Evolutionary conservation across 805 yeast genomes (phyloP), one percentile per base, ranked within the genome.

Genomic region (Wickerhamomyces ciferrii): DNA sequence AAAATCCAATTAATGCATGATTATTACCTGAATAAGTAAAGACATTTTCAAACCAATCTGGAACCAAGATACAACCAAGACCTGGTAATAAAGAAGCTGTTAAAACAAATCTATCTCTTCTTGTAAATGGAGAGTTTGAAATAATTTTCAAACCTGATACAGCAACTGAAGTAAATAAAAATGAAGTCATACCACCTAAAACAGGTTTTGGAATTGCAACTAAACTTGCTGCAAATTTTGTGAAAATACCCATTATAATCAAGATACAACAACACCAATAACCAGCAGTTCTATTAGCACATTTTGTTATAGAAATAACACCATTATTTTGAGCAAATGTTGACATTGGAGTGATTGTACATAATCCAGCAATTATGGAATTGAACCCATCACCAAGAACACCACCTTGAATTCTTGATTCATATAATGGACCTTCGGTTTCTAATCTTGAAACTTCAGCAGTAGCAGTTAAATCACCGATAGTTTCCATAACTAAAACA

Each of bases 241-340:
- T 75, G 60, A 90, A 87, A 32, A 90, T 70, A 41, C 97, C 97
- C 96, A 90, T 88, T 49, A 90, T 65, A 43, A 91, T 63, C 54
- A 90, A 70, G 71, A 86, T 85, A 68, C 86, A 76, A 53, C 87
- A 84, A 67, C 87, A 79, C 80, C 87, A 84, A 63, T 80, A 81
- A 31, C 94, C 97, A 21, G 79, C 87, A 41, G 76, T 72, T 69
- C 95, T 78, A 57, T 87, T 82, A 41, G 96, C 97, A 69, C 96
- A 88, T 62, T 87, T 88, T 42, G 97, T 90, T 62, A 91, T 75
- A 20, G 96, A 83, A 53, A 90, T 88, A 48, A 90, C 96, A 72
- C 97, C 97, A 63, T 90, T 90, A 68, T 90, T 90, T 67, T 90
- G 97, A 9, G 97, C 96, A 70, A 90, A 90, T 0, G 94, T 85